Percentiles rank a stretch among this genome's conserved stretches.
Evolutionary conservation across 139 green algal species (phyloP).

Genomic region (Tetraselmis chui): DNA sequence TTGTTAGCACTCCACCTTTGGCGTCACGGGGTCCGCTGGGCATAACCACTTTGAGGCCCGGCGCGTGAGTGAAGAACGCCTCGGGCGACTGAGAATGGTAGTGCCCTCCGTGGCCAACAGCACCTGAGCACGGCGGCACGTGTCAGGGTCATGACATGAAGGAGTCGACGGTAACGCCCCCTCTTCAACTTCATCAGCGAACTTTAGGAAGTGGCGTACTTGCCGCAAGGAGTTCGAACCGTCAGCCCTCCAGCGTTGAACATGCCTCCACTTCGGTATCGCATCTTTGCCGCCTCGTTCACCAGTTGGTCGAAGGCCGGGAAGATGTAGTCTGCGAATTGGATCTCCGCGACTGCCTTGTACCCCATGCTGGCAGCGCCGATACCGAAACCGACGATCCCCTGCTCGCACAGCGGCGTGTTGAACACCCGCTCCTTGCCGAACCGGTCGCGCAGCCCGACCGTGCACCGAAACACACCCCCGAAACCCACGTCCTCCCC

Average conservation of each 20-base stretch:
- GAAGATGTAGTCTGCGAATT: slow-evolving; percentile 92
- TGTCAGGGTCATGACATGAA: too few relatives aligned
- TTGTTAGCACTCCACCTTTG: slow-evolving; percentile 38
- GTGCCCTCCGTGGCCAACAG: slow-evolving; percentile 89
- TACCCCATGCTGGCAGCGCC: slow-evolving; percentile 69
- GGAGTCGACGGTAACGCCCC: too few relatives aligned
- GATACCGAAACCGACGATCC: slow-evolving; percentile 87
- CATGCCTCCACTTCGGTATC: slow-evolving; percentile 73
- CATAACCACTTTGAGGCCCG: slow-evolving; percentile 72
- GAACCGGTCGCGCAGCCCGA: slow-evolving; percentile 66
- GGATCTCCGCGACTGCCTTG: slow-evolving; percentile 80
- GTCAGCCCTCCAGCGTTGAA: slow-evolving; percentile 85
- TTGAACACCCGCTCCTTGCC: slow-evolving; percentile 84
- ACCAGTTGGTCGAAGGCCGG: slow-evolving; percentile 92
- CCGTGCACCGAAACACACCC: slow-evolving; percentile 87
- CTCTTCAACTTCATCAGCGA: neutral
- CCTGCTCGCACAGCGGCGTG: slow-evolving; percentile 86
- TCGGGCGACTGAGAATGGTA: slow-evolving; percentile 95
- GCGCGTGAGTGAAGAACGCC: slow-evolving; percentile 86
- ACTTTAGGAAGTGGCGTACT: neutral
- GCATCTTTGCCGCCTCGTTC: slow-evolving; percentile 88
- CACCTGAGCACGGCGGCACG: too few relatives aligned
- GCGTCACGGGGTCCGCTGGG: slow-evolving; percentile 64
- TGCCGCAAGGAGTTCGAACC: slow-evolving; percentile 77
- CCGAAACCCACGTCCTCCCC: slow-evolving; percentile 90